Evolutionary conservation across 75 land plant genomes (phyloP), one percentile per base, ranked within the genome.

Genomic region (Sequoia sempervirens): DNA sequence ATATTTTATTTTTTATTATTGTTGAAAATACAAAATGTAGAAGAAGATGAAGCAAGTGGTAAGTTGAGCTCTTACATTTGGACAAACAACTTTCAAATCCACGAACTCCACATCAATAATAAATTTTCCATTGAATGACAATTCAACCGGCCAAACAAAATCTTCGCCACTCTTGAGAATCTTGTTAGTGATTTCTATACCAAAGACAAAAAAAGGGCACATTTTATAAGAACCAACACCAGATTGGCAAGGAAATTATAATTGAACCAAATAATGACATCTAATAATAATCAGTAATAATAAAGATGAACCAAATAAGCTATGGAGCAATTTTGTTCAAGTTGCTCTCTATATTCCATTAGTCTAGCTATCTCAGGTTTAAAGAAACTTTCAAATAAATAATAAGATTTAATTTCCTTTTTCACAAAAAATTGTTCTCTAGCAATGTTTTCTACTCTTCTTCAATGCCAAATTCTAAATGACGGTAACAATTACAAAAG

Each of bases 31-130:
- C 4, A n/a, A 66, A 66, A 9, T 23, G 10, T 8, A 28, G n/a
- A 66, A n/a, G 15, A 45, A 1, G n/a, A 9, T 1, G n/a, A 41
- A 45, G 26, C 23, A 6, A 43, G 12, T n/a, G 46, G 12, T 30
- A 78, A n/a, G 28, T 45, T 45, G 52, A 37, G 47, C 58, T 30
- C 91, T 89, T 92, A 95, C 97, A 40, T 88, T 36, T 79, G 90
- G 84, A 45, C 88, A 84, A 18, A 86, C 82, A 68, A 64, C 88
- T 89, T 96, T 96, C 76, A 96, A 81, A 87, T 94, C 96, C 30
- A 90, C 88, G 82, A 96, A 96, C 80, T 96, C 98, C 37, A 94
- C 93, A 82, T 96, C 98, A 45, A 96, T 88, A 75, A 96, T 81
- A 68, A 94, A 86, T 82, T 89, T 96, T 36, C 96, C 96, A 79